A percentile compares a stretch with the other conserved stretches of the same genome.
Conservation (phyloP, 345 rosid species). For the Gossypium anomalum region DNA sequence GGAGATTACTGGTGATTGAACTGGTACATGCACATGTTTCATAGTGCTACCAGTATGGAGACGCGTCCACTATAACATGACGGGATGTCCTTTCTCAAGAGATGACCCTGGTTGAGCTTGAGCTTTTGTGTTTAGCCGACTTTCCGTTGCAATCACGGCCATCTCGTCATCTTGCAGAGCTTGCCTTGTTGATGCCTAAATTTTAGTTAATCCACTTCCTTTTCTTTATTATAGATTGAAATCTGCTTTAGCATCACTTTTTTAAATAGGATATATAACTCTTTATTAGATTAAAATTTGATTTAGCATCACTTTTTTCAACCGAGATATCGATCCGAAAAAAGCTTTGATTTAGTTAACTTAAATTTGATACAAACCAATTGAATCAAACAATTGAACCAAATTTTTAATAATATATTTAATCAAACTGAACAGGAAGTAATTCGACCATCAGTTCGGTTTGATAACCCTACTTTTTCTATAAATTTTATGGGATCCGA, state of each 20-base stretch:
- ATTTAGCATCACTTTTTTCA: too few species aligned
- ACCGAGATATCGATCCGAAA: too few species aligned
- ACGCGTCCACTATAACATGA: background rate
- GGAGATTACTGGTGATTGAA: constrained; percentile 40
- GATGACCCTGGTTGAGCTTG: background rate
- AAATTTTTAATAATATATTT: too few species aligned
- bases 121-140: background rate
- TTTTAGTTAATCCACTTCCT: background rate
- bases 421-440: too few species aligned
- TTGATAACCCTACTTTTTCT: too few species aligned
- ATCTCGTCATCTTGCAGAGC: background rate
- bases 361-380: too few species aligned
- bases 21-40: background rate
- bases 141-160: background rate
- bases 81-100: background rate
- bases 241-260: background rate
- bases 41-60: background rate
- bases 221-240: background rate
- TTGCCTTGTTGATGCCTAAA: background rate
- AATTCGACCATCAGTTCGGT: too few species aligned
- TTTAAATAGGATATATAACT: too few species aligned
- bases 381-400: too few species aligned
- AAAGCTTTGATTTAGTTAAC: too few species aligned
- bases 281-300: too few species aligned
- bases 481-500: too few species aligned